A percentile compares a stretch with the other conserved stretches of the same genome.
These are phyloP conservation scores for Phylloporus sp. DNA, from an alignment of 768 basidiomycete species.

Conservation along the genomic window DNA sequence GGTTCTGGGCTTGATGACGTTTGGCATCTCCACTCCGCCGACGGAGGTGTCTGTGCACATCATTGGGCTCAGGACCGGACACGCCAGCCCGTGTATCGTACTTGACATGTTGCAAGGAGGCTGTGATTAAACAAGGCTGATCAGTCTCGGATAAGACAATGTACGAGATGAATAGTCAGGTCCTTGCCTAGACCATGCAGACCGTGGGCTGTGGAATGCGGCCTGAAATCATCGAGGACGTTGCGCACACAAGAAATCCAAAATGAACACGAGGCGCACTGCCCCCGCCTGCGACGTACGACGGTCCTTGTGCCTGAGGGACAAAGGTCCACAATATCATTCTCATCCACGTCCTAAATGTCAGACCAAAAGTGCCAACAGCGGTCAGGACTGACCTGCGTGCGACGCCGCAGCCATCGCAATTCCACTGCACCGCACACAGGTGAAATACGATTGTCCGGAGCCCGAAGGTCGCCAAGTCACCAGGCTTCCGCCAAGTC, in stretches of 20 bases:
- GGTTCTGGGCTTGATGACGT: not conserved
- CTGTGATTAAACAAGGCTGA: slow-evolving; percentile 2
- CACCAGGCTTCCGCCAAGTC: too few species aligned
- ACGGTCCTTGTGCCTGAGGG: too few species aligned
- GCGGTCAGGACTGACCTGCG: slow-evolving; percentile 11
- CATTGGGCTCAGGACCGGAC: slow-evolving; percentile 2
- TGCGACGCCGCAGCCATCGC: slow-evolving; percentile 1
- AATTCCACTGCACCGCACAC: not conserved
- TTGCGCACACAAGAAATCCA: too few species aligned
- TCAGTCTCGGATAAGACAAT: slow-evolving; percentile 8
- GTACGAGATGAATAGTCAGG: not conserved
- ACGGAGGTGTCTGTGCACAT: not conserved
- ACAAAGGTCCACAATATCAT: too few species aligned
- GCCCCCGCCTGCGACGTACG: too few species aligned
- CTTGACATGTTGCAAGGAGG: not conserved
- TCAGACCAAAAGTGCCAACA: not conserved
- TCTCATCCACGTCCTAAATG: not conserved
- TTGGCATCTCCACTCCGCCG: not conserved
- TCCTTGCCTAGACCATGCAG: not conserved
- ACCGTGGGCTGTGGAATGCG: not conserved
- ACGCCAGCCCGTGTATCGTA: slow-evolving; percentile 1
- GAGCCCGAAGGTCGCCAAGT: too few species aligned
- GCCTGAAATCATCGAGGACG: not conserved
- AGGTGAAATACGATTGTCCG: too few species aligned
- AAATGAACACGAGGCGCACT: not conserved